phyloP scores from a whole-genome alignment of 306 rosid species.

The Cucumis melo region DNA sequence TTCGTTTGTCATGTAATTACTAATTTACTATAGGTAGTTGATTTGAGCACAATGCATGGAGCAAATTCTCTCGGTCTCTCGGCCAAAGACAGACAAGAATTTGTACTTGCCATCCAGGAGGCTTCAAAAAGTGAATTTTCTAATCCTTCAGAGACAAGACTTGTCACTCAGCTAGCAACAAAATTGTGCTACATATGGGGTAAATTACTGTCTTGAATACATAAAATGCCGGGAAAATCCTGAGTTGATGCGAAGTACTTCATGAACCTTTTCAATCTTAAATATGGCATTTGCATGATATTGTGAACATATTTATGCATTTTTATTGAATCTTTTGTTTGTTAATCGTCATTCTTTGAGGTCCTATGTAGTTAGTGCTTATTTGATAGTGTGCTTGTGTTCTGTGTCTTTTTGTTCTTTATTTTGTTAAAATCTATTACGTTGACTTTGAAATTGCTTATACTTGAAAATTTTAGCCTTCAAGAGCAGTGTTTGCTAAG shows the following conservation, averaged over 20 bases:
- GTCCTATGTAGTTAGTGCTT: neutral
- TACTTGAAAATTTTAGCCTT: neutral
- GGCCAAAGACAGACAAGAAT: slow-evolving; percentile 40
- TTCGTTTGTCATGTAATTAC: slow-evolving; percentile 2
- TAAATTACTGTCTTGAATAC: slow-evolving; percentile 7
- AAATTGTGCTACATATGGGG: slow-evolving; percentile 60
- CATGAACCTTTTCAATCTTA: neutral
- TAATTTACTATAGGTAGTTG: slow-evolving; percentile 35
- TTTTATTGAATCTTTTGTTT: neutral
- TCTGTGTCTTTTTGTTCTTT: neutral
- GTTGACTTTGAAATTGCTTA: neutral
- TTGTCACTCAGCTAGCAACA: slow-evolving; percentile 36
- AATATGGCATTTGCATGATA: neutral
- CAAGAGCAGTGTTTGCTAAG: neutral
- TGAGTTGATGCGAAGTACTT: neutral
- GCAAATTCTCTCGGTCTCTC: slow-evolving; percentile 43
- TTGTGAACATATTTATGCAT: neutral
- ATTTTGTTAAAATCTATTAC: neutral
- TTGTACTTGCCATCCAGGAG: slow-evolving; percentile 50
- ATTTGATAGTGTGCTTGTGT: neutral
- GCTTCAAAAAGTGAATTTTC: slow-evolving; percentile 36
- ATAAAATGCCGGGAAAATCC: neutral
- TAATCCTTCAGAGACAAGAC: slow-evolving; percentile 49
- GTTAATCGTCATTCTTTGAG: neutral
- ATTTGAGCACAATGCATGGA: slow-evolving; percentile 54